These are phyloP conservation scores for Prillingera fragicola DNA, from an alignment of 1,284 basidiomycete genomes.

Conservation along the genomic window DNA sequence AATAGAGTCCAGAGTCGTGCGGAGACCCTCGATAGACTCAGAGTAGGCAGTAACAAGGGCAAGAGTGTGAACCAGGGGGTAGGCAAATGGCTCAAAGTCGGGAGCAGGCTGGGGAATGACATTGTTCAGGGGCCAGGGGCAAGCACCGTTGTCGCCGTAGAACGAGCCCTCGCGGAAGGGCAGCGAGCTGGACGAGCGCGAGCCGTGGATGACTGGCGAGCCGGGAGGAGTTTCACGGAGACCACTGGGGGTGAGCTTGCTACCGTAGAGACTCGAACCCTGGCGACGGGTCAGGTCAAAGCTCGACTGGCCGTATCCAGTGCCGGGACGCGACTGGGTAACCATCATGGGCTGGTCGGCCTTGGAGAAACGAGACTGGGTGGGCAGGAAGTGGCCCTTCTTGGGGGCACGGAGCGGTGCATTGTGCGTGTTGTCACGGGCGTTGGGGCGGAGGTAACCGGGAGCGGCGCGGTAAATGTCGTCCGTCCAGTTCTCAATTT, in stretches of 20 bases:
- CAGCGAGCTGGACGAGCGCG: conserved; percentile 77
- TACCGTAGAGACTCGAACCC: conserved; percentile 43
- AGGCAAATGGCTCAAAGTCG: conserved; percentile 93
- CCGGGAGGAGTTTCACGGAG: conserved; percentile 62
- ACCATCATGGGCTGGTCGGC: conserved; percentile 61
- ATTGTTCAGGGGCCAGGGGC: conserved; percentile 81
- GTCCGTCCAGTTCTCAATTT: conserved; percentile 94
- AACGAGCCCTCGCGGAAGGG: conserved; percentile 42
- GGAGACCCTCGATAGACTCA: conserved; percentile 90
- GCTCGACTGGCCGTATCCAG: conserved; percentile 59
- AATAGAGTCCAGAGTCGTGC: conserved; percentile 94
- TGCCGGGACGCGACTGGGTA: conserved; percentile 59
- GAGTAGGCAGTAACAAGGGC: conserved; percentile 98
- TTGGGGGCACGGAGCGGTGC: conserved; percentile 54
- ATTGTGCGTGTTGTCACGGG: conserved; percentile 54
- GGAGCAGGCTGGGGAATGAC: conserved; percentile 87
- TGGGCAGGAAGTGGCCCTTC: conserved; percentile 63
- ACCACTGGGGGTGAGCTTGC: conserved; percentile 33
- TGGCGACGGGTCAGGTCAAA: conserved; percentile 22
- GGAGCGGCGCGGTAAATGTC: conserved; percentile 96
- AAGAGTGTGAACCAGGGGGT: conserved; percentile 88
- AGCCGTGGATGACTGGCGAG: conserved; percentile 66
- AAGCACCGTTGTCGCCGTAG: conserved; percentile 46
- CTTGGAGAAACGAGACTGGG: conserved; percentile 74
- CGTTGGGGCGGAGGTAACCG: conserved; percentile 83